Conservation (phyloP, 768 basidiomycete genomes). For the Asterophora lycoperdoides region DNA sequence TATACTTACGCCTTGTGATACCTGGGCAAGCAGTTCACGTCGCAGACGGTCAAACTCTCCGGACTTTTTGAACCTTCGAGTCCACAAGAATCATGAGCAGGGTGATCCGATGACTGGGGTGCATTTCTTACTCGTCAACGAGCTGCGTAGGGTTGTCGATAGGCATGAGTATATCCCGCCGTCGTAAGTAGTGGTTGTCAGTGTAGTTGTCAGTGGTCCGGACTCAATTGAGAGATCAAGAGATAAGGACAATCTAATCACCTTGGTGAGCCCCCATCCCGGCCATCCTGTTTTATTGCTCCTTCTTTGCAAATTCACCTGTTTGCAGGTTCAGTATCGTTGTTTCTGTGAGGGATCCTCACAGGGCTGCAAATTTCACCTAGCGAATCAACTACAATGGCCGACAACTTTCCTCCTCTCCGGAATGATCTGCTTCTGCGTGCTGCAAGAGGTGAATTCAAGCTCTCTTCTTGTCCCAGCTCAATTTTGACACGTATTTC, state of each 20-base stretch:
- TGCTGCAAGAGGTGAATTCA: constrained; percentile 67
- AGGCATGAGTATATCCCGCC: constrained; percentile 29
- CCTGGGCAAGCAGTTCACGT: constrained; percentile 57
- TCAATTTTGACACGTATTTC: constrained; percentile 3
- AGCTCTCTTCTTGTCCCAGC: not conserved
- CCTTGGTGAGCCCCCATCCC: not conserved
- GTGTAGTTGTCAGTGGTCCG: not conserved
- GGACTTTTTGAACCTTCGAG: constrained; percentile 67
- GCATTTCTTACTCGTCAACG: too few species aligned
- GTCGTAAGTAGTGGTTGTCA: not conserved
- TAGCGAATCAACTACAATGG: constrained; percentile 27
- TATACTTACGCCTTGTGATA: constrained; percentile 54
- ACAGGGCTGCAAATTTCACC: not conserved
- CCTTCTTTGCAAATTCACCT: not conserved
- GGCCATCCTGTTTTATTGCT: not conserved
- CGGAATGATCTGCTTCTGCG: constrained; percentile 86
- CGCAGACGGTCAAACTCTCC: constrained; percentile 75
- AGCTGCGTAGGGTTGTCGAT: constrained; percentile 47
- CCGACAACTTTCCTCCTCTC: constrained; percentile 58
- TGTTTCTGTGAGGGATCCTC: not conserved
- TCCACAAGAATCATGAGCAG: constrained; percentile 1
- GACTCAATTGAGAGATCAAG: not conserved
- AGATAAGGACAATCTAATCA: constrained; percentile 12
- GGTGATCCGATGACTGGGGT: not conserved
- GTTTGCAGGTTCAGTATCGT: not conserved